These are phyloP conservation scores for Hansenula sp. DNA, from an alignment of 1,139 yeast species.

Conservation along the genomic window DNA sequence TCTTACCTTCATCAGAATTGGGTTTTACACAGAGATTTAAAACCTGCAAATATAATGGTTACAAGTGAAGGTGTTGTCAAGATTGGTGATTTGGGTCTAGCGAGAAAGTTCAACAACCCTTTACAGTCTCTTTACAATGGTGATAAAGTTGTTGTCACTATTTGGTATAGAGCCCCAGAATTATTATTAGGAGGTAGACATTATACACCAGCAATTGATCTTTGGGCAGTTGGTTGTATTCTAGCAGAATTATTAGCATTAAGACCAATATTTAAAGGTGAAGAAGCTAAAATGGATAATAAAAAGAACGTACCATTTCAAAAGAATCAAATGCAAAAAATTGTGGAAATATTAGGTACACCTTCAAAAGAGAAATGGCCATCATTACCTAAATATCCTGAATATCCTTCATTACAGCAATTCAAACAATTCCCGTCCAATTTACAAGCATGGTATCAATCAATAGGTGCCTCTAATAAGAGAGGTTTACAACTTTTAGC, in stretches of 20 bases:
- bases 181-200: conserved; percentile 85
- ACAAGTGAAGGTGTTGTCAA: conserved; percentile 84
- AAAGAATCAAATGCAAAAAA: conserved; percentile 84
- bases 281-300: conserved; percentile 92
- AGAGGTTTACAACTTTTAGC: conserved; percentile 63
- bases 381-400: conserved; percentile 75
- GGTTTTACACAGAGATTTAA: conserved; percentile 92
- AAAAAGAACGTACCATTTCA: conserved; percentile 93
- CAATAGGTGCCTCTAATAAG: conserved; percentile 69
- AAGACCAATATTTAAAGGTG: conserved; percentile 94
- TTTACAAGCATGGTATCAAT: conserved; percentile 77
- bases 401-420: conserved; percentile 62
- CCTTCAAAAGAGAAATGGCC: conserved; percentile 81
- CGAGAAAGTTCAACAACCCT: conserved; percentile 85
- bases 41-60: conserved; percentile 98
- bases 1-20: conserved; percentile 90
- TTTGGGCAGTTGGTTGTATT: conserved; percentile 98
- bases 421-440: conserved; percentile 65
- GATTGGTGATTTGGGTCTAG: conserved; percentile 94
- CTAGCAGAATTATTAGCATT: conserved; percentile 85
- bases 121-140: conserved; percentile 87
- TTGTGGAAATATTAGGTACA: conserved; percentile 85
- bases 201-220: conserved; percentile 90
- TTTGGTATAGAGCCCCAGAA: conserved; percentile 98
- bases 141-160: conserved; percentile 96